Evolutionary conservation across 495 filamentous ascomycete species (phyloP).

Genomic region (Trichoderma asperelloides): DNA sequence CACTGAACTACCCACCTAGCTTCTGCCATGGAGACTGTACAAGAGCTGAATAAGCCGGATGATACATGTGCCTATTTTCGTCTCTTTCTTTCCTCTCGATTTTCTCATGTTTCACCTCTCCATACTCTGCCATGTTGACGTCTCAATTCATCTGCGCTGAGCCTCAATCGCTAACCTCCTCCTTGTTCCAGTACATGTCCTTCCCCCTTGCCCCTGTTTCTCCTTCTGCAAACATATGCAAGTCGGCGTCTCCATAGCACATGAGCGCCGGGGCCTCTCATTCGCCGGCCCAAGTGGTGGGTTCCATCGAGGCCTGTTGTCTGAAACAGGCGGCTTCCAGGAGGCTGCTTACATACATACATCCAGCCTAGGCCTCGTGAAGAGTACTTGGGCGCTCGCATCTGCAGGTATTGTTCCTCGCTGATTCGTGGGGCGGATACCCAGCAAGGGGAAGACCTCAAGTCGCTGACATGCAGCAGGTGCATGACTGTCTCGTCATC

Average conservation of each 20-base stretch:
- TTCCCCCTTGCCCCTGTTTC: not conserved
- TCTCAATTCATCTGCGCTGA: too few relatives aligned
- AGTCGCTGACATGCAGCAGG: slow-evolving; percentile 5
- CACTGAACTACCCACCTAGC: too few relatives aligned
- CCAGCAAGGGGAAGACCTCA: not conserved
- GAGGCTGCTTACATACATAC: slow-evolving; percentile 1
- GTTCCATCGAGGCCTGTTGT: not conserved
- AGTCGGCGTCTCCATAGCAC: slow-evolving; percentile 4
- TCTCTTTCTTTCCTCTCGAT: not conserved
- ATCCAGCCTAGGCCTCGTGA: not conserved
- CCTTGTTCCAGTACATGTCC: not conserved
- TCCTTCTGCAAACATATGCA: slow-evolving; percentile 5
- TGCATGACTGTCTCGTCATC: not conserved
- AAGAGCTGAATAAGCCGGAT: not conserved
- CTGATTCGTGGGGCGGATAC: not conserved
- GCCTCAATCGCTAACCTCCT: not conserved
- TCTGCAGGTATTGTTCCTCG: not conserved
- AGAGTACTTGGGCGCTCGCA: not conserved
- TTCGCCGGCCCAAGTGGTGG: not conserved
- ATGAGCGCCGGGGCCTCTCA: not conserved
- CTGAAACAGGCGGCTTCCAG: slow-evolving; percentile 1
- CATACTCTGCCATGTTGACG: too few relatives aligned
- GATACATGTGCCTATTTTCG: not conserved
- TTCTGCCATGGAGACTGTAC: too few relatives aligned
- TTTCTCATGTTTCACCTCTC: not conserved